Percentiles rank a stretch among this genome's conserved stretches.
These are phyloP conservation scores for Cetraspora pellucida DNA, from an alignment of 192 early-diverging fungal genomes.

Conservation along the genomic window DNA sequence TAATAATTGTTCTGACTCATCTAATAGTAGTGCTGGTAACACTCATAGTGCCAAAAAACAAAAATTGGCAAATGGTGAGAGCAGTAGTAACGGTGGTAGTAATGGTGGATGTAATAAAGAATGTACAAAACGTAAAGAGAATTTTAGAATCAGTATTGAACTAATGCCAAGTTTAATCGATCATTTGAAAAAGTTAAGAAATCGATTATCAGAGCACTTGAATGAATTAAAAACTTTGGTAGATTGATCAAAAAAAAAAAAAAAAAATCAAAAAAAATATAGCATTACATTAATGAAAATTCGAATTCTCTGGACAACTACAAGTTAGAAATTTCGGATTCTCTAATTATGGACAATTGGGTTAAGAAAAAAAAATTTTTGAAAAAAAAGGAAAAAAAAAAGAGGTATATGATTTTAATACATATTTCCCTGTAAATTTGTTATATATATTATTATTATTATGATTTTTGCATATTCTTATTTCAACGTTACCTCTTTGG, in stretches of 20 bases:
- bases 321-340: too few species aligned
- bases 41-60: conserved; percentile 8
- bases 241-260: not conserved
- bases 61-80: not conserved
- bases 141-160: conserved; percentile 45
- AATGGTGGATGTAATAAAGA: not conserved
- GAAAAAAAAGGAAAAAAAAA: too few species aligned
- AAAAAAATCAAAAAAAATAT: too few species aligned
- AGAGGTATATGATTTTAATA: too few species aligned
- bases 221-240: conserved; percentile 32
- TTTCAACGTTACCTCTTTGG: too few species aligned
- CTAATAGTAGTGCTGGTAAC: not conserved
- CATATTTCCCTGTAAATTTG: too few species aligned
- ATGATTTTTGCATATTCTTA: too few species aligned
- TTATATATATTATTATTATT: too few species aligned
- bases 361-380: too few species aligned
- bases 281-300: too few species aligned
- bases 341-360: too few species aligned
- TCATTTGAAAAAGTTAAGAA: conserved; percentile 41
- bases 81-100: not conserved
- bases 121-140: conserved; percentile 40
- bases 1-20: not conserved
- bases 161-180: conserved; percentile 45
- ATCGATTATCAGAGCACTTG: conserved; percentile 39
- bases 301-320: too few species aligned